phyloP scores from a whole-genome alignment of 352 stramenopile species.

The Pythium guiyangense region DNA sequence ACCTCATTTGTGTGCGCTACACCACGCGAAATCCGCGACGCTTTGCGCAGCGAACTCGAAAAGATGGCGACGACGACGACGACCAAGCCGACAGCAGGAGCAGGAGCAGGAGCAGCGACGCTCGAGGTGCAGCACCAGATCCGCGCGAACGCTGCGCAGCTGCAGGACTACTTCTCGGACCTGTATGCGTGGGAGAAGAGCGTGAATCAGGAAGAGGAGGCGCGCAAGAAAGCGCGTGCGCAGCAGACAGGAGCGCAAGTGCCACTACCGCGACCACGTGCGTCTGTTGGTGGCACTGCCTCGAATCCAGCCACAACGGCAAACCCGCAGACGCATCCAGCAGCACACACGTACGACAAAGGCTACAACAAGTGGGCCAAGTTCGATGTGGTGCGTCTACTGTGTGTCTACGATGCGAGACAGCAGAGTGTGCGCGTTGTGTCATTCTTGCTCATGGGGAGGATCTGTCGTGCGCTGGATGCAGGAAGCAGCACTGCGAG shows the following conservation, averaged over 20 bases:
- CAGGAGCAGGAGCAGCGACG: not conserved
- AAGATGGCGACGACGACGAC: not conserved
- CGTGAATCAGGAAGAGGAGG: slow-evolving; percentile 50
- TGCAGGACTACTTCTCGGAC: slow-evolving; percentile 77
- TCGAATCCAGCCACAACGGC: not conserved
- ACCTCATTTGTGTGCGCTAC: too few relatives aligned
- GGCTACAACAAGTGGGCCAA: slow-evolving; percentile 89
- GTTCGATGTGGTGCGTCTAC: slow-evolving; percentile 73
- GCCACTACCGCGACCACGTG: not conserved
- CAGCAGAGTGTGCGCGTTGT: not conserved
- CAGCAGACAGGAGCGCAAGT: slow-evolving; percentile 2
- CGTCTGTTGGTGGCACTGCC: not conserved
- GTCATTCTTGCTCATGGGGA: not conserved
- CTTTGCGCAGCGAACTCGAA: too few relatives aligned
- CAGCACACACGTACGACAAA: slow-evolving; percentile 85
- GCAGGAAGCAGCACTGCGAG: slow-evolving; percentile 43
- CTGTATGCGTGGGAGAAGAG: slow-evolving; percentile 77
- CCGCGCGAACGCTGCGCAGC: slow-evolving; percentile 63
- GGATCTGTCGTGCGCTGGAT: not conserved
- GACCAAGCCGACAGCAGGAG: too few relatives aligned
- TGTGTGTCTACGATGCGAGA: not conserved
- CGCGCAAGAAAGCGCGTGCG: slow-evolving; percentile 21
- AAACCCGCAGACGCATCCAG: slow-evolving; percentile 28
- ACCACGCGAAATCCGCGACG: too few relatives aligned
- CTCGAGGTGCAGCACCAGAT: slow-evolving; percentile 82